Conservation (phyloP, 169 alveolate species). For the Toxoplasma gondii region DNA sequence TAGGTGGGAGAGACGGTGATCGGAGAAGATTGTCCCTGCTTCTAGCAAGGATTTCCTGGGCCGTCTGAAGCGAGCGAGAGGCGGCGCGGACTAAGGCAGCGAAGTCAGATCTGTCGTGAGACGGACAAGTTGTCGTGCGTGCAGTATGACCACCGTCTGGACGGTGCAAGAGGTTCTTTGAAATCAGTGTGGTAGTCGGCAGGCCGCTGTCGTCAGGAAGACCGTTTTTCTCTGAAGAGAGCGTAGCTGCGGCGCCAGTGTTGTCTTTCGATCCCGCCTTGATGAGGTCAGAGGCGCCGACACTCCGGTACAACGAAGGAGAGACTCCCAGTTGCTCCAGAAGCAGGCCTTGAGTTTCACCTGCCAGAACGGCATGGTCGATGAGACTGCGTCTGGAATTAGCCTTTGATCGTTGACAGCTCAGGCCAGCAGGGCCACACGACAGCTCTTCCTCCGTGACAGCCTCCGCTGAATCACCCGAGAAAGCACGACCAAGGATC, state of each 20-base stretch:
- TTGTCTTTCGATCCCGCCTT: not conserved
- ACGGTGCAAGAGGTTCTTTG: too few relatives aligned
- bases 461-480: not conserved
- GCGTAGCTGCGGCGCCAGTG: not conserved
- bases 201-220: not conserved
- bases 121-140: too few relatives aligned
- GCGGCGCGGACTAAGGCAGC: slow-evolving; percentile 17
- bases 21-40: not conserved
- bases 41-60: slow-evolving; percentile 10
- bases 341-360: not conserved
- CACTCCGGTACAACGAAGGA: not conserved
- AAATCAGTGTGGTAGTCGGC: too few relatives aligned
- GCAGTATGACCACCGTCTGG: too few relatives aligned
- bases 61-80: not conserved
- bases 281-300: not conserved
- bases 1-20: too few relatives aligned
- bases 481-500: not conserved
- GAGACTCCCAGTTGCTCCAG: not conserved
- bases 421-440: too few relatives aligned
- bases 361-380: too few relatives aligned
- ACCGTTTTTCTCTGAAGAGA: not conserved
- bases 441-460: too few relatives aligned
- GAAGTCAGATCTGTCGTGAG: not conserved
- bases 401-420: too few relatives aligned
- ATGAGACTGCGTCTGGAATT: too few relatives aligned